phyloP scores from a whole-genome alignment of 192 early-diverging fungal species.

The Umbelopsis sp. region DNA sequence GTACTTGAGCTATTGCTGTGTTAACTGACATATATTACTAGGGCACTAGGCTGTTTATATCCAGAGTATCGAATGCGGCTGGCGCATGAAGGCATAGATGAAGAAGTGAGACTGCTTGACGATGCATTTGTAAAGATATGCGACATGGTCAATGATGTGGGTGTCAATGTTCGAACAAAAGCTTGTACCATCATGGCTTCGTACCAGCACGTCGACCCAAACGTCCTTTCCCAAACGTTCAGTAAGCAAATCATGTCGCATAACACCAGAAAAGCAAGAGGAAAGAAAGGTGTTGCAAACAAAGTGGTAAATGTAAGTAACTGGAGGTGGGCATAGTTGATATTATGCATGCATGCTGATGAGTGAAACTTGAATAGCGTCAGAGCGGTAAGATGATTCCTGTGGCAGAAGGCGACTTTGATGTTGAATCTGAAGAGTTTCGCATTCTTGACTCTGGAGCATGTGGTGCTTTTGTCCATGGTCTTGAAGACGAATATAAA shows the following conservation, averaged over 20 bases:
- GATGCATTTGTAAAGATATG: slow-evolving; percentile 84
- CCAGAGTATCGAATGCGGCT: slow-evolving; percentile 28
- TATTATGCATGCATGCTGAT: neutral
- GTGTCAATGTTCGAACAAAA: slow-evolving; percentile 69
- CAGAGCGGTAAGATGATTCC: slow-evolving; percentile 25
- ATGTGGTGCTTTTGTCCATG: slow-evolving; percentile 94
- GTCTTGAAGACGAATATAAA: slow-evolving; percentile 93
- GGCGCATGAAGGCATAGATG: slow-evolving; percentile 30
- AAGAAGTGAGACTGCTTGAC: slow-evolving; percentile 41
- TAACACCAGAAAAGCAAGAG: slow-evolving; percentile 43
- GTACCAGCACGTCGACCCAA: slow-evolving; percentile 60
- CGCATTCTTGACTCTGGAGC: slow-evolving; percentile 77
- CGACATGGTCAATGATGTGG: slow-evolving; percentile 79
- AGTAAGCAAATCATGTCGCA: slow-evolving; percentile 81
- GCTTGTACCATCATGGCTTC: slow-evolving; percentile 71
- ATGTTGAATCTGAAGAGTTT: slow-evolving; percentile 69
- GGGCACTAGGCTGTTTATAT: slow-evolving; percentile 33
- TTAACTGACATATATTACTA: neutral
- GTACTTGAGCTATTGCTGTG: neutral
- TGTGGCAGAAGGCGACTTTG: slow-evolving; percentile 63
- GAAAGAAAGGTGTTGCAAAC: slow-evolving; percentile 26
- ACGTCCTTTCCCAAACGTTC: slow-evolving; percentile 69
- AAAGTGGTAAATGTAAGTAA: slow-evolving; percentile 26
- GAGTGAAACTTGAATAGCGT: neutral
- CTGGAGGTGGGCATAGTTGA: neutral